Base-by-base conservation (phyloP, 2,329 filamentous ascomycete genomes). In the Ophiostoma ips region DNA sequence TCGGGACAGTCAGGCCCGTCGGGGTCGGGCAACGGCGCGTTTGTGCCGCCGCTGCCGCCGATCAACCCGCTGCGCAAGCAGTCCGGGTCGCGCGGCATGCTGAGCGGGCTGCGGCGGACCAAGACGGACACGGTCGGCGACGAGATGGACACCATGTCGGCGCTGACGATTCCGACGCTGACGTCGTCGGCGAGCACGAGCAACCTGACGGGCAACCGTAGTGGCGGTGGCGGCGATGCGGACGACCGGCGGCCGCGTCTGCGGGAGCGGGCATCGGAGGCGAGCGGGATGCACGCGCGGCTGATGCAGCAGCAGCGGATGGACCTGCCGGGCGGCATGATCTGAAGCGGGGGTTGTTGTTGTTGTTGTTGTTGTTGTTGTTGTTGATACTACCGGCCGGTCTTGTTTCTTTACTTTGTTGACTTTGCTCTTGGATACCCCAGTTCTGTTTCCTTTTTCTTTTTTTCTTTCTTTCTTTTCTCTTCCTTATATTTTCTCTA, bases 31-130 rank as follows among this genome's bases (percentile, higher is more conserved):
- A 21, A 34, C 24, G 24, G 21, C 5, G 56, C 59, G 16, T 51
- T 58, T 24, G 67, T 64, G 2, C 76, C 76, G 2, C 48, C 53
- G 11, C 52, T 80, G 34, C 76, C 76, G 2, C 75, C 76, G 2
- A 75, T 80, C 59, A 79, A 79, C 58, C 76, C 76, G 28, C 68
- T 73, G 46, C 70, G 76, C 10, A 66, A 64, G 44, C 62, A 65
- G 46, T 64, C 69, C 12, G 61, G 59, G 12, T 60, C 63, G 0
- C 63, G 72, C 49, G 69, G 68, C 10, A 61, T 67, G 1, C 59
- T 68, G n/a, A 65, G 63, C 21, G 61, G 62, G 3, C 53, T 69
- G 18, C 56, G 61, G 36, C 63, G 65, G 16, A 16, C 61, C 38
- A 24, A 24, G 60, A 34, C 38, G 30, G 33, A 35, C 19, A 21